These are phyloP conservation scores for Durusdinium trenchii DNA, from an alignment of 73 alveolate species.

Conservation along the genomic window DNA sequence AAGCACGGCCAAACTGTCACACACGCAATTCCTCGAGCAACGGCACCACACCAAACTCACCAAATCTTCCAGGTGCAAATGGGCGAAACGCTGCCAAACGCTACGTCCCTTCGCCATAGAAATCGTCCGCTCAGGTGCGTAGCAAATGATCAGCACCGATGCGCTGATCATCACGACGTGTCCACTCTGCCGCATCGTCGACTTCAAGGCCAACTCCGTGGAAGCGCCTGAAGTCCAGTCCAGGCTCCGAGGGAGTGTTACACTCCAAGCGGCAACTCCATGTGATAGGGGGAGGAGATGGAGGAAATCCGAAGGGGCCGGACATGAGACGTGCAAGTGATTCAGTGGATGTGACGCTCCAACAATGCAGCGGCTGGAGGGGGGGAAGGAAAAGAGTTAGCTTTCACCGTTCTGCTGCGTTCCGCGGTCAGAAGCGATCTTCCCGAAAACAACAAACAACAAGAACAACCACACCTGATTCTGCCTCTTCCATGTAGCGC, in stretches of 20 bases:
- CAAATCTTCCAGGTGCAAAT: neutral
- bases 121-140: neutral
- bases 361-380: too few species aligned
- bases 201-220: slow-evolving; percentile 48
- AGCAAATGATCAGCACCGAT: slow-evolving; percentile 57
- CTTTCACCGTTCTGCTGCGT: too few species aligned
- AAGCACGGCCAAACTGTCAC: neutral
- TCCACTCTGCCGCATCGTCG: slow-evolving; percentile 90
- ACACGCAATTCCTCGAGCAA: neutral
- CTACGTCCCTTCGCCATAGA: neutral
- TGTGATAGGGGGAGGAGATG: too few species aligned
- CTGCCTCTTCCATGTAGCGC: slow-evolving; percentile 83
- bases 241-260: too few species aligned
- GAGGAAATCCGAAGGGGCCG: too few species aligned
- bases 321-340: too few species aligned
- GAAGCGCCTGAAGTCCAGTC: too few species aligned
- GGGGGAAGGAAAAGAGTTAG: too few species aligned
- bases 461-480: neutral
- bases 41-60: neutral
- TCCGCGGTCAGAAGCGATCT: too few species aligned
- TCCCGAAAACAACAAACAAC: too few species aligned
- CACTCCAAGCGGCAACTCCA: too few species aligned
- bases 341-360: too few species aligned
- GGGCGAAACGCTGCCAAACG: neutral
- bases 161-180: slow-evolving; percentile 92